Evolutionary conservation across 2,329 filamentous ascomycete genomes (phyloP), one percentile per base, ranked within the genome.

Genomic region (Pyrenochaeta sp.): DNA sequence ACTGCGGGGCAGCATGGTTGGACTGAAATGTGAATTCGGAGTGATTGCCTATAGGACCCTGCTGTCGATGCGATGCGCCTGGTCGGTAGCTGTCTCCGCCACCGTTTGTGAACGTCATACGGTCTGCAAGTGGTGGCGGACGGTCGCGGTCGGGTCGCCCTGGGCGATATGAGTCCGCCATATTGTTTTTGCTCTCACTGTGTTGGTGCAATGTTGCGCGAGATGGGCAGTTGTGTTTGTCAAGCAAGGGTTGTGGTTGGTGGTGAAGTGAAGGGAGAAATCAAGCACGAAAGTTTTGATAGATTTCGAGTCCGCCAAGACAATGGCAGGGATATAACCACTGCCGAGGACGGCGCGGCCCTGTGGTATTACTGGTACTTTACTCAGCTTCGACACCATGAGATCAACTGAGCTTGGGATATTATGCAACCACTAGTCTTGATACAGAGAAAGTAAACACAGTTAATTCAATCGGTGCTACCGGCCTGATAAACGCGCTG

Each of bases 21-120:
- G 69, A 66, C 32, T 69, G 61, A 49, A 75, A 77, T 3, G 68
- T 74, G 52, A 77, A 77, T 5, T 75, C 66, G 29, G 58, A 43
- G 15, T 63, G 57, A 32, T 56, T 58, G 44, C 44, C 58, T 51
- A 55, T 56, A 14, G 45, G 46, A 23, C 30, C 29, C 49, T 59
- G 47, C 50, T 64, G 59, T 37, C 47, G 51, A 18, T 56, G 51
- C 27, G 40, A 45, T 21, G 54, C 58, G 29, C 58, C 63, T 30
- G 66, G 67, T 21, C 69, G 59, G 54, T 74, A 72, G 41, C 52
- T 68, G 45, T 71, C 67, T 23, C 67, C 66, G 30, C 60, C 58
- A 32, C 66, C 67, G 31, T 45, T 48, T 29, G 49, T 63, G 40
- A 73, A 74, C 2, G 69, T 69, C 54, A 72, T 66, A 58, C 71